These are phyloP conservation scores for Berberis thunbergii DNA, from an alignment of 164 flowering plant species.

Conservation along the genomic window DNA sequence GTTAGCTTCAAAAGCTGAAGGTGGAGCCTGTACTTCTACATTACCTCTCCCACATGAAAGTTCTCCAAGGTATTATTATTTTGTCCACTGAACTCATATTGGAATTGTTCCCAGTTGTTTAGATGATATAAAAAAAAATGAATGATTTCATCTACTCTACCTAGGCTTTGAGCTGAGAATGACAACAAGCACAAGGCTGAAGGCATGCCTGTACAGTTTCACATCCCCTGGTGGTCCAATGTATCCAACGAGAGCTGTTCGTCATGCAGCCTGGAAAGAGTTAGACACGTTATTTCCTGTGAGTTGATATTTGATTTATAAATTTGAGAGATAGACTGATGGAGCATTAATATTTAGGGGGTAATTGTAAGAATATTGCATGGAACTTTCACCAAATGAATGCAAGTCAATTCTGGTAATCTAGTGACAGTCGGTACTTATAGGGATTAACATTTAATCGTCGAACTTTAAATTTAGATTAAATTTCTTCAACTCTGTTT, in stretches of 20 bases:
- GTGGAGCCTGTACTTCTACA: constrained; percentile 95
- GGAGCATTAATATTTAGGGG: background rate
- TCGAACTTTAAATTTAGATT: too few relatives aligned
- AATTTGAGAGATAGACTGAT: background rate
- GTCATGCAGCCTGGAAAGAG: constrained; percentile 97
- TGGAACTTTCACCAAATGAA: too few relatives aligned
- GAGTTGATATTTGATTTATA: constrained; percentile 20
- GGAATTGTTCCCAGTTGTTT: background rate
- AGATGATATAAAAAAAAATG: background rate
- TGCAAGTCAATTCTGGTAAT: too few relatives aligned
- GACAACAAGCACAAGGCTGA: constrained; percentile 88
- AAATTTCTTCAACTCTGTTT: too few relatives aligned
- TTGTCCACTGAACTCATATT: background rate
- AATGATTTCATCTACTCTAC: constrained; percentile 1
- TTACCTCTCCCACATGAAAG: constrained; percentile 64
- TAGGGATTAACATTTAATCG: too few relatives aligned
- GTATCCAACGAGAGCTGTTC: constrained; percentile 97
- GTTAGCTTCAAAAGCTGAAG: constrained; percentile 91
- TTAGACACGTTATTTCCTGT: constrained; percentile 89
- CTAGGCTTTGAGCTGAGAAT: constrained; percentile 89
- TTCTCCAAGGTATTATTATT: constrained; percentile 57
- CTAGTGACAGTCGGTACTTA: too few relatives aligned
- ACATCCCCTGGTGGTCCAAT: constrained; percentile 99
- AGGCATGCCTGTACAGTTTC: constrained; percentile 94
- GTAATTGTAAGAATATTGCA: too few relatives aligned